Percentiles rank a stretch among this genome's conserved stretches.
These are phyloP conservation scores for Euphorbia celastroides DNA, from an alignment of 441 rosid species.

Conservation along the genomic window DNA sequence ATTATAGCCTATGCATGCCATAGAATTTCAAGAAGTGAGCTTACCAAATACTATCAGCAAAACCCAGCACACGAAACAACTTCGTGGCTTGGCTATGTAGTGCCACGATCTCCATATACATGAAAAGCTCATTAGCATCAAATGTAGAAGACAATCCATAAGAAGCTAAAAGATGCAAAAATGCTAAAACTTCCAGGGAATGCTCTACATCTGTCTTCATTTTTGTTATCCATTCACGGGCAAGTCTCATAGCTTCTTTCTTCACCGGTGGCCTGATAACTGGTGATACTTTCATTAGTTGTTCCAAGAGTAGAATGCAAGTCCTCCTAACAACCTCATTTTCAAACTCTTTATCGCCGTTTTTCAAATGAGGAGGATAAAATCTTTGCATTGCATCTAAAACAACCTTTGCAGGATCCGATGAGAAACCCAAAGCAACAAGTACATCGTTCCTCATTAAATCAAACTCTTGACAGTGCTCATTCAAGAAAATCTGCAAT, in stretches of 20 bases:
- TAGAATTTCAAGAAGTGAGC: background rate
- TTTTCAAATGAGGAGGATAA: constrained; percentile 19
- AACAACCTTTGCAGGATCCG: constrained; percentile 36
- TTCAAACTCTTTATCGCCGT: constrained; percentile 13
- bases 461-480: constrained; percentile 19
- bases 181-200: constrained; percentile 28
- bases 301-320: constrained; percentile 22
- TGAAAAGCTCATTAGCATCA: constrained; percentile 25
- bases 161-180: constrained; percentile 38
- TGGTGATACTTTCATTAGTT: constrained; percentile 16
- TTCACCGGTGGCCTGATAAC: constrained; percentile 11
- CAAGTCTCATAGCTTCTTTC: constrained; percentile 22
- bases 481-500: constrained; percentile 25
- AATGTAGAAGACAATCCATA: constrained; percentile 31
- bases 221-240: constrained; percentile 31
- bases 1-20: background rate
- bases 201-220: constrained; percentile 24
- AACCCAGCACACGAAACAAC: constrained; percentile 27
- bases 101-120: constrained; percentile 23
- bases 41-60: constrained; percentile 28
- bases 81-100: constrained; percentile 24
- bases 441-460: constrained; percentile 18
- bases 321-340: constrained; percentile 15
- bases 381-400: constrained; percentile 30
- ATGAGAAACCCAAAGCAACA: constrained; percentile 18